Evolutionary conservation across 768 basidiomycete genomes (phyloP), one percentile per base, ranked within the genome.

Genomic region (Hirschioporus abietinus): DNA sequence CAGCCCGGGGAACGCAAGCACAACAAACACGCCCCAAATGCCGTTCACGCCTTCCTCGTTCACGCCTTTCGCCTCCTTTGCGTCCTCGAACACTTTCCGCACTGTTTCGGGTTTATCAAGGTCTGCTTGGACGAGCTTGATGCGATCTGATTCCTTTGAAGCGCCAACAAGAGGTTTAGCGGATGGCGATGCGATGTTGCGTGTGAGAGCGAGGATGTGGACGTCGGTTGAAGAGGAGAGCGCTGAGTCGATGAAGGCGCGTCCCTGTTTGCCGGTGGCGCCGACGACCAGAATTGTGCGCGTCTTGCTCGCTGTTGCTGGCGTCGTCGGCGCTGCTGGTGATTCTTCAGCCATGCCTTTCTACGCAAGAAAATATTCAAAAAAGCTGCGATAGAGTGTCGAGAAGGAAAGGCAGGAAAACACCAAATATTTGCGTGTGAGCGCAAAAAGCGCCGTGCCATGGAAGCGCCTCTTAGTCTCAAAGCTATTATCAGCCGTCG

Each of bases 1-100:
- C 17, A 81, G 75, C 12, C 81, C 81, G 0, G 80, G 79, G 66
- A 75, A 81, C 7, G 76, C 77, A 0, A 80, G 72, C 30, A 76
- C 77, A 34, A 76, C 75, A 65, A 77, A 81, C 3, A 81, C 80
- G 12, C 79, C 81, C 76, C 76, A 81, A 10, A 81, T 69, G 0
- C 73, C 76, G 0, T 73, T 74, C 7, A 34, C 68, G 18, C 58
- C 65, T 65, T 76, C 74, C 30, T 61, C 60, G 12, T 52, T 20
- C 42, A 2, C 42, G 20, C 42, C 12, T 20, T 52, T 52, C 20
- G 42, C 20, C 4, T 3, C 42, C 20, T 52, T 52, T 1, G 73
- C 75, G 35, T 77, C 74, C 52, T 78, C 76, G 64, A 81, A 82
- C 8, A 81, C 65, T 60, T 71, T 72, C 15, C 76, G 71, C 1